Conservation (phyloP, 331 rosid species). For the Prunus yedoensis region DNA sequence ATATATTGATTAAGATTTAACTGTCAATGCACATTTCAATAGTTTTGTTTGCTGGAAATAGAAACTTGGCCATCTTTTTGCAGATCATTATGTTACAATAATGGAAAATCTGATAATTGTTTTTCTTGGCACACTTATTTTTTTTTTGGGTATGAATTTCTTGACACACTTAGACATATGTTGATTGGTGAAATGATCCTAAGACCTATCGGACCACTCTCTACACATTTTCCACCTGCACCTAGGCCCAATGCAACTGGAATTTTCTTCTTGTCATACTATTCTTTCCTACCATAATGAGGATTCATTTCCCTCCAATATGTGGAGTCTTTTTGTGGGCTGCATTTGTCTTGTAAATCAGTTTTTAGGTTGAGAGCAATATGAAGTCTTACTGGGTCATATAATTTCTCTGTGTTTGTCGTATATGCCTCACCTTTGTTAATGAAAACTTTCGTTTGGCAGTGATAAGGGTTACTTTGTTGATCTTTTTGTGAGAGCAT, state of each 20-base stretch:
- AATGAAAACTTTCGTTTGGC: conserved; percentile 31
- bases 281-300: background rate
- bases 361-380: background rate
- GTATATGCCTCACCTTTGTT: background rate
- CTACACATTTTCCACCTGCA: background rate
- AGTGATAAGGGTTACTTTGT: conserved; percentile 91
- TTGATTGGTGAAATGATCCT: background rate
- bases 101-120: background rate
- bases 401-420: background rate
- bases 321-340: background rate
- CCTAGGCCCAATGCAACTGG: background rate
- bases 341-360: background rate
- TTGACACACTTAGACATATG: background rate
- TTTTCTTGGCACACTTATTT: background rate
- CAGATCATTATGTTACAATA: background rate
- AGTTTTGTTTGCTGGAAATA: background rate
- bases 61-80: background rate
- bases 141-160: no score
- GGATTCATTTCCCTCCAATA: background rate
- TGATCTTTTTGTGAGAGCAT: conserved; percentile 96
- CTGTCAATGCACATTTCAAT: background rate
- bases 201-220: background rate
- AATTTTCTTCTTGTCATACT: background rate
- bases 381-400: background rate
- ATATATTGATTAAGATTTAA: background rate